Evolutionary conservation across 1,139 yeast genomes (phyloP), one percentile per base, ranked within the genome.

Genomic region (Geotrichum macrosporum): DNA sequence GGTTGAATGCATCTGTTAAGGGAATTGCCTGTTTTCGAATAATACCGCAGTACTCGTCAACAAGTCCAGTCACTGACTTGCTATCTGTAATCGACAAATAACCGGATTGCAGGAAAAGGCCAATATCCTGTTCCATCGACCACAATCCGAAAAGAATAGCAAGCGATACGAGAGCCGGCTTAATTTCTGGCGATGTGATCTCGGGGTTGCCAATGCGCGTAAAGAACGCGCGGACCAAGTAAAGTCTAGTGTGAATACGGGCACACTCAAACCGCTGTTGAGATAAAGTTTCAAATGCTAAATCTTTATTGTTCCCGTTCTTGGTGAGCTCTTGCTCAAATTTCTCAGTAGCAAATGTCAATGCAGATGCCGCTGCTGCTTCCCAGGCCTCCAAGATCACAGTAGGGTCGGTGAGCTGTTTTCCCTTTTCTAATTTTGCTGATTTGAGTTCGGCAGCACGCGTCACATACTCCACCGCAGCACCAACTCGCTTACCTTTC

Each of bases 1-100:
- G 75, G 69, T 83, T 81, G 76, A 89, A 89, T 4, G 95, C 77
- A 68, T 89, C 97, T n/a, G 95, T 84, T 58, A 85, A 73, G 16
- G 86, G 85, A 63, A 87, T 78, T 49, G 82, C 84, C 60, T 84
- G 81, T 40, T 80, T 80, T 65, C 96, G 64, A 12, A 70, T 65
- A 50, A 53, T 55, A 46, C 54, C 57, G 49, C 71, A 65, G 56
- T 67, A 65, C 32, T 57, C 59, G 53, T 67, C 65, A 35, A 69
- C 71, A 13, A 60, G 60, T 22, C 50, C 54, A 22, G 68, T 63
- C 35, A 70, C 61, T 35, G 51, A 47, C 48, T 61, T 65, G 20
- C 71, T 57, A 47, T 66, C 69, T 21, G 50, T 53, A 12, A 72
- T 57, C 22, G 61, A 53, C 39, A 84, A 69, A 52, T 83, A 77